Base-by-base conservation (phyloP, 2,329 filamentous ascomycete species). In the Xylaria multiplex region DNA sequence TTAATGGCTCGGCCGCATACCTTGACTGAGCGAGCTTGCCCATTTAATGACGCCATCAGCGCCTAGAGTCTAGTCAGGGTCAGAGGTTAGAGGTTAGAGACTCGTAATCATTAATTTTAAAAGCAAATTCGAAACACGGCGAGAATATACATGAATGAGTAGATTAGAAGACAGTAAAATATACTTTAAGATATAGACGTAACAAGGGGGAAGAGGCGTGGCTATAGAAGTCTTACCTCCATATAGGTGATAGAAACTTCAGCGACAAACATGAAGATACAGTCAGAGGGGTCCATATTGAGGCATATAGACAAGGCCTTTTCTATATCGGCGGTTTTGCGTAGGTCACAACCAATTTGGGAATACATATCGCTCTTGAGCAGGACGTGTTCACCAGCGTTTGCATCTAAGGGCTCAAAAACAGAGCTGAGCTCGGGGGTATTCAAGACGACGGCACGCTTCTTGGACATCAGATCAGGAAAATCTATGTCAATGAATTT, bases 191-290 rank as follows among this genome's bases (percentile, higher is more conserved):
- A 50, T 11, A 45, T 27, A 16, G 13, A 50, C 14, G 40, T 27
- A 24, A 30, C 3, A 22, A 48, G 40, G 13, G 5, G 2, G 35
- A 8, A 27, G 2, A 6, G 6, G 32, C 4, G 16, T n/a, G 5
- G 43, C 11, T 37, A 16, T 3, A 6, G 6, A 16, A 49, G 19
- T 46, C 60, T 62, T 54, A 69, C 67, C 65, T 93, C 88, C 92
- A 97, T 96, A 73, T 97, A 97, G 0, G 93, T 96, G 46, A 97
- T 87, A 3, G 93, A 96, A 14, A 97, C 93, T 79, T 98, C 95
- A 0, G 93, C 93, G 30, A 93, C 86, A 73, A 96, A 97, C 27
- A 97, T 81, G 2, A 97, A 85, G 2, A 85, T 83, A 65, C 86
- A 88, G 7, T 86, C 80, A 1, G 84, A 76, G 16, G 90, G 76